Evolutionary conservation across 1,284 basidiomycete genomes (phyloP).

Genomic region (Athelia psychrophila): DNA sequence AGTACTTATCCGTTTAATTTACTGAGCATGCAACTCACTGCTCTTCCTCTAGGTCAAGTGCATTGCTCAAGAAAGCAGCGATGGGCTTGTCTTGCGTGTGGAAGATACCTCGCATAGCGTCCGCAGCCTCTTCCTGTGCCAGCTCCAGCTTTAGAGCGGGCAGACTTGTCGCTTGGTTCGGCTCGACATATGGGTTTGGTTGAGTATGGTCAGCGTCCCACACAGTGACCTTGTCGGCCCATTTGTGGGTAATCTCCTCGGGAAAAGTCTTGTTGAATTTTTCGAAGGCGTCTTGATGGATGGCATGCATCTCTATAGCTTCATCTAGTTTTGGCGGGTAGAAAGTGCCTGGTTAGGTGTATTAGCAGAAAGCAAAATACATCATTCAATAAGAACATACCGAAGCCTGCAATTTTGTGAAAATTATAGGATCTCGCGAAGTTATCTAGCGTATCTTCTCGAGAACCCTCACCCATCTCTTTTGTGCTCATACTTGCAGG

Average conservation of each 20-base stretch:
- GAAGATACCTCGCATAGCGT: neutral
- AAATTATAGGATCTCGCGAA: conserved; percentile 8
- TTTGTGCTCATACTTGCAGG: conserved; percentile 6
- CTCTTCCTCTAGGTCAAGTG: conserved; percentile 6
- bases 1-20: neutral
- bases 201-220: conserved; percentile 2
- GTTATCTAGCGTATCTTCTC: conserved; percentile 16
- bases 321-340: neutral
- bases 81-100: conserved; percentile 3
- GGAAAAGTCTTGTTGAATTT: conserved; percentile 1
- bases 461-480: conserved; percentile 12
- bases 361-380: neutral
- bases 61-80: conserved; percentile 3
- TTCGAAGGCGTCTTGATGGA: conserved; percentile 2
- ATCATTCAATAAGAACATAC: conserved; percentile 6
- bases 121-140: conserved; percentile 3
- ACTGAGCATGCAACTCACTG: conserved; percentile 4
- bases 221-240: conserved; percentile 1
- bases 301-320: neutral
- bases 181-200: conserved; percentile 5
- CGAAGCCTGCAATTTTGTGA: conserved; percentile 6
- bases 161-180: neutral
- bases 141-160: conserved; percentile 4
- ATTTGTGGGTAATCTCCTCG: neutral
- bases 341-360: neutral